Evolutionary conservation across 768 basidiomycete genomes (phyloP).

Genomic region (Termitomyces sp.): DNA sequence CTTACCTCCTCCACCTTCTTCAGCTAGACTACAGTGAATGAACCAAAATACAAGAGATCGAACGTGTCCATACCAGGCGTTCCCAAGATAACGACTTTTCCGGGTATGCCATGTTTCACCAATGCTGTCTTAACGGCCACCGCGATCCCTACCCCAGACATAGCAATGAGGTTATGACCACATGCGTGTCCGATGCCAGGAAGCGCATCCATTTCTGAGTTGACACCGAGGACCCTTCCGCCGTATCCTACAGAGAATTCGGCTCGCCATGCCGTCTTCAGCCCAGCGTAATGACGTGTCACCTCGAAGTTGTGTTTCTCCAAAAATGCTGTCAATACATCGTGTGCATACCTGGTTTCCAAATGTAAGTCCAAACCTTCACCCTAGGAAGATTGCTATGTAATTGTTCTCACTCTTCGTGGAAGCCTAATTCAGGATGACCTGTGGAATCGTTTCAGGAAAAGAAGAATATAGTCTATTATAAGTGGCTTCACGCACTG

Average conservation of each 20-base stretch:
- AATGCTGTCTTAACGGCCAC: conserved; percentile 69
- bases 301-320: conserved; percentile 61
- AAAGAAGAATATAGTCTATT: background rate
- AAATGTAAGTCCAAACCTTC: background rate
- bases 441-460: conserved; percentile 27
- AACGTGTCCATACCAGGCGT: conserved; percentile 52
- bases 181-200: conserved; percentile 60
- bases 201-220: conserved; percentile 75
- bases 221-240: conserved; percentile 68
- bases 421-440: conserved; percentile 62
- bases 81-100: conserved; percentile 69
- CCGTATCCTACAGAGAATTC: conserved; percentile 55
- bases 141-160: conserved; percentile 70
- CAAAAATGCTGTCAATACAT: conserved; percentile 65
- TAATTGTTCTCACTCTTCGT: conserved; percentile 42
- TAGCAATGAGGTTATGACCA: conserved; percentile 81
- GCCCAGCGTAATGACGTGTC: conserved; percentile 62
- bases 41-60: background rate
- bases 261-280: conserved; percentile 76
- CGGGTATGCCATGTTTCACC: conserved; percentile 53
- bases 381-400: conserved; percentile 15
- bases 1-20: conserved; percentile 79
- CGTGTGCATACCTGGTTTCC: conserved; percentile 59
- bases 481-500: conserved; percentile 33
- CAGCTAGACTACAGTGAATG: conserved; percentile 38